phyloP scores from a whole-genome alignment of 768 basidiomycete genomes.

The Leccinellum rugosiceps region DNA sequence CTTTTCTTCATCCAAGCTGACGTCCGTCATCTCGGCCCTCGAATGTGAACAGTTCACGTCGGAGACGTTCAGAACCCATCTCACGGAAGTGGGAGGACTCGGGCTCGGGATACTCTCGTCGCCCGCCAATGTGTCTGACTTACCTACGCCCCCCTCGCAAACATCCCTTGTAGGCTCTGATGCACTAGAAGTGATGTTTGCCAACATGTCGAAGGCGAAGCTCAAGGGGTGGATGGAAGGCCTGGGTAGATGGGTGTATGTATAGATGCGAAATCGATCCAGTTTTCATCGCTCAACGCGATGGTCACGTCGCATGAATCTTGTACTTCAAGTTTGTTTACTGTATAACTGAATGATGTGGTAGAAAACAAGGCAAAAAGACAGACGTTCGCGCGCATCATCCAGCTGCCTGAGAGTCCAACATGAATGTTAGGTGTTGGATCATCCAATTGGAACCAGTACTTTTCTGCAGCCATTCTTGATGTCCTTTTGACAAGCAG shows the following conservation, averaged over 20 bases:
- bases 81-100: constrained; percentile 90
- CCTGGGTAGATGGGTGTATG: constrained; percentile 39
- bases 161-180: constrained; percentile 5
- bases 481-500: too few species aligned
- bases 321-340: too few species aligned
- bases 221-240: constrained; percentile 36
- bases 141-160: constrained; percentile 27
- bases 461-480: too few species aligned
- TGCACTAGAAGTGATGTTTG: constrained; percentile 23
- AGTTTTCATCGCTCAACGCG: background rate
- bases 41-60: constrained; percentile 31
- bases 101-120: constrained; percentile 85
- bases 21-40: constrained; percentile 58
- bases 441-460: too few species aligned
- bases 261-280: constrained; percentile 16
- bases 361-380: background rate
- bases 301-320: background rate
- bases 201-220: constrained; percentile 22
- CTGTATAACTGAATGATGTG: background rate
- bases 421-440: too few species aligned
- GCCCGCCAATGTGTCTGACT: constrained; percentile 24
- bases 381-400: background rate
- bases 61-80: constrained; percentile 49
- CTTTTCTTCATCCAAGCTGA: constrained; percentile 58
- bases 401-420: too few species aligned